A percentile compares a stretch with the other conserved stretches of the same genome.
These are phyloP conservation scores for Picea glauca DNA, from an alignment of 75 land plant species.

Conservation along the genomic window DNA sequence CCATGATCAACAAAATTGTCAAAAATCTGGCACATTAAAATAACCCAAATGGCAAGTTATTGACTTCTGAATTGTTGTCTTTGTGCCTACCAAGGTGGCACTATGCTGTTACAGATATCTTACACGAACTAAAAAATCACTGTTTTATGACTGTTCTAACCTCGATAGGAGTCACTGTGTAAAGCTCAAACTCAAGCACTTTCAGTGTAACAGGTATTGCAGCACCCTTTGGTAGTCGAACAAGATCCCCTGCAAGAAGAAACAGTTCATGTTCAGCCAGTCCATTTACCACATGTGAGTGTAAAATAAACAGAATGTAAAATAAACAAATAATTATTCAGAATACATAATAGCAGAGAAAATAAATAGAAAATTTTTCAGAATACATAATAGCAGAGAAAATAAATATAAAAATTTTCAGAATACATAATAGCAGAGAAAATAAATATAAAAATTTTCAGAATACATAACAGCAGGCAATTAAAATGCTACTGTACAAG, in stretches of 20 bases:
- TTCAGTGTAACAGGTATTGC: slow-evolving; percentile 69
- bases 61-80: too few relatives aligned
- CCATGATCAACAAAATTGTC: background rate
- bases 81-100: too few relatives aligned
- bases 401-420: too few relatives aligned
- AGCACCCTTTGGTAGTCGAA: slow-evolving; percentile 44
- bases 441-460: background rate
- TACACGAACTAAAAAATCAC: background rate
- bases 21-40: background rate
- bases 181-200: slow-evolving; percentile 75
- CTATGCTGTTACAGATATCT: too few relatives aligned
- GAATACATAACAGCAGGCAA: background rate
- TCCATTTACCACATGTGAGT: background rate
- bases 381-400: background rate
- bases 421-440: background rate
- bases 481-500: too few relatives aligned
- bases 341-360: background rate
- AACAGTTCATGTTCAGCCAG: background rate
- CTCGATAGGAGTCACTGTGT: slow-evolving; percentile 78
- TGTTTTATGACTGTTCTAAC: slow-evolving; percentile 15
- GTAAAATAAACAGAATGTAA: background rate
- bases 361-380: background rate
- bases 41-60: background rate
- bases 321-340: too few relatives aligned
- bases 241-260: slow-evolving; percentile 33